These are phyloP conservation scores for Scheffersomyces titani DNA, from an alignment of 1,139 yeast genomes.

Conservation along the genomic window DNA sequence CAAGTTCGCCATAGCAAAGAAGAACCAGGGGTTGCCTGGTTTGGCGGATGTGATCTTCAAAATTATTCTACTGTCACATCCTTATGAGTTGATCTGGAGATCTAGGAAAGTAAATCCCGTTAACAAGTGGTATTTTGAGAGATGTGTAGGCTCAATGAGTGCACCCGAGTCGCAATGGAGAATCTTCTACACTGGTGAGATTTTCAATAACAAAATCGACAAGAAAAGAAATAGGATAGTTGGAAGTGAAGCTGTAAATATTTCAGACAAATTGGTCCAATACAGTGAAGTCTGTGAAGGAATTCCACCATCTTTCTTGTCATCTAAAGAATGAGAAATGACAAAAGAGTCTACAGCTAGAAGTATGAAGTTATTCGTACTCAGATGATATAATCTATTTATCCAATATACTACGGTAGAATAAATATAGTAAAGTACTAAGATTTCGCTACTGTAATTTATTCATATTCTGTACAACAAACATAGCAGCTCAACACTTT, in stretches of 20 bases:
- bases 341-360: neutral
- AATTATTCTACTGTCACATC: slow-evolving; percentile 67
- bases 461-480: too few relatives aligned
- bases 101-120: slow-evolving; percentile 85
- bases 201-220: slow-evolving; percentile 38
- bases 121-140: slow-evolving; percentile 95
- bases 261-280: slow-evolving; percentile 26
- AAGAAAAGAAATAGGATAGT: slow-evolving; percentile 16
- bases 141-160: slow-evolving; percentile 73
- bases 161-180: slow-evolving; percentile 61
- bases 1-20: slow-evolving; percentile 85
- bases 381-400: neutral
- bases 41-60: slow-evolving; percentile 93
- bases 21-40: slow-evolving; percentile 88
- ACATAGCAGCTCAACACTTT: neutral
- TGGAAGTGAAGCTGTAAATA: slow-evolving; percentile 24
- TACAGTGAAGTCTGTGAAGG: slow-evolving; percentile 35
- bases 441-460: too few relatives aligned
- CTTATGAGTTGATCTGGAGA: slow-evolving; percentile 83
- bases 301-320: slow-evolving; percentile 33
- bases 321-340: slow-evolving; percentile 10
- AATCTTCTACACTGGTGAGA: slow-evolving; percentile 65
- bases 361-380: slow-evolving; percentile 13
- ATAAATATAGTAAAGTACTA: too few relatives aligned
- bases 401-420: too few relatives aligned